phyloP scores from a whole-genome alignment of 139 green algal species.

The Micromonas pusilla region DNA sequence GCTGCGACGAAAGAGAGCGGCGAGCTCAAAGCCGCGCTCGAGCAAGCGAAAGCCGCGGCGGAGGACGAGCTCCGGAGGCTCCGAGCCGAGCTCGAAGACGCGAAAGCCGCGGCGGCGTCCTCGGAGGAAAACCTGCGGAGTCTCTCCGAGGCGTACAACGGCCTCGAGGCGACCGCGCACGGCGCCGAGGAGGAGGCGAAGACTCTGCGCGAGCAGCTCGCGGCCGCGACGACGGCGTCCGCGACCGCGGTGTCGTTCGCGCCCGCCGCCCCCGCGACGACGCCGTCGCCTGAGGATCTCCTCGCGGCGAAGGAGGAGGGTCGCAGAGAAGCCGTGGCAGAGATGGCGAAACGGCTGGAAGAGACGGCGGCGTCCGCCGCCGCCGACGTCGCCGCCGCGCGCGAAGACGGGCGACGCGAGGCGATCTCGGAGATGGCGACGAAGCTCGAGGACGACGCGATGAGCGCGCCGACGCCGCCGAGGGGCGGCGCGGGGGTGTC shows the following conservation, averaged over 20 bases:
- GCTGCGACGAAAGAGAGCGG: too few species aligned
- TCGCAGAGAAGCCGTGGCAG: neutral
- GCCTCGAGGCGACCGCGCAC: constrained; percentile 49
- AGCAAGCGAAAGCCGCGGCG: constrained; percentile 7
- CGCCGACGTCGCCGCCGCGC: neutral
- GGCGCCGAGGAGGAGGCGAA: constrained; percentile 11
- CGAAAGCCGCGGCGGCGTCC: constrained; percentile 28
- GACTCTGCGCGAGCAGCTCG: constrained; percentile 3
- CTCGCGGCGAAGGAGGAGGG: constrained; percentile 6
- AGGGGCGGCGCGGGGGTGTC: constrained; percentile 24
- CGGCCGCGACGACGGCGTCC: constrained; percentile 39
- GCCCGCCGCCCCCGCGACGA: too few species aligned
- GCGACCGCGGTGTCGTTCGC: constrained; percentile 23
- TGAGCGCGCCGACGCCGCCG: neutral
- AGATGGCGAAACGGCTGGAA: neutral
- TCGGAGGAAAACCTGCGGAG: constrained; percentile 54
- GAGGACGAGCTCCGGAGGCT: constrained; percentile 25
- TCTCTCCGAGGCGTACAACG: constrained; percentile 65
- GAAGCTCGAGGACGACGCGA: neutral
- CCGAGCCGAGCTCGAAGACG: constrained; percentile 18
- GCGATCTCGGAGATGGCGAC: neutral
- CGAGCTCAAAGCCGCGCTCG: constrained; percentile 37
- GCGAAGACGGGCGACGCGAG: neutral
- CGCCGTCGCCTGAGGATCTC: neutral
- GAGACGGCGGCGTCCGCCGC: neutral